Evolutionary conservation across 805 yeast genomes (phyloP).

Genomic region (Cyberlindnera japonica): DNA sequence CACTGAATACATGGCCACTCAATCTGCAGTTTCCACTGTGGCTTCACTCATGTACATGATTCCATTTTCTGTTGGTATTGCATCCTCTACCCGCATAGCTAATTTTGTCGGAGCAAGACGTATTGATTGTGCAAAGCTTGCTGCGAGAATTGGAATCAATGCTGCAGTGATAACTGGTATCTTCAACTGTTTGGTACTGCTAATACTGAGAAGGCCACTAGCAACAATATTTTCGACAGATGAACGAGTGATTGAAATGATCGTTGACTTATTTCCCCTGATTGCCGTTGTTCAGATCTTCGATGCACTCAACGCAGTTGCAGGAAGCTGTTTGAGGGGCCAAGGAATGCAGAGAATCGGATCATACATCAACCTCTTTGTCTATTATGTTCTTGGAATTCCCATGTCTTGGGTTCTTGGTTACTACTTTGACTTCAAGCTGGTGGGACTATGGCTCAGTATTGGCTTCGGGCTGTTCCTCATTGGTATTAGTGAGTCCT

Average conservation of each 20-base stretch:
- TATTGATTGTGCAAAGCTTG: slow-evolving; percentile 42
- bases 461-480: slow-evolving; percentile 50
- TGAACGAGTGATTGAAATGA: slow-evolving; percentile 48
- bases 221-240: slow-evolving; percentile 62
- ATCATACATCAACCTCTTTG: slow-evolving; percentile 60
- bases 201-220: slow-evolving; percentile 44
- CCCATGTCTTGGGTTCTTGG: slow-evolving; percentile 60
- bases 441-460: slow-evolving; percentile 69
- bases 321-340: slow-evolving; percentile 80
- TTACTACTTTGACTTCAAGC: slow-evolving; percentile 39
- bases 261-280: slow-evolving; percentile 50
- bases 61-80: slow-evolving; percentile 74
- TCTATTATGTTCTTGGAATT: slow-evolving; percentile 72
- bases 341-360: slow-evolving; percentile 84
- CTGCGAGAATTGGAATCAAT: slow-evolving; percentile 40
- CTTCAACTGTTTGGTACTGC: slow-evolving; percentile 47
- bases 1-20: slow-evolving; percentile 66
- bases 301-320: slow-evolving; percentile 63
- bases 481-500: slow-evolving; percentile 42
- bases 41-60: slow-evolving; percentile 64
- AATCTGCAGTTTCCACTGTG: slow-evolving; percentile 64
- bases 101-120: slow-evolving; percentile 62
- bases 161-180: slow-evolving; percentile 44
- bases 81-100: slow-evolving; percentile 70
- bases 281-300: slow-evolving; percentile 66